phyloP scores from a whole-genome alignment of 352 stramenopile species.

The Phytophthora multivora region DNA sequence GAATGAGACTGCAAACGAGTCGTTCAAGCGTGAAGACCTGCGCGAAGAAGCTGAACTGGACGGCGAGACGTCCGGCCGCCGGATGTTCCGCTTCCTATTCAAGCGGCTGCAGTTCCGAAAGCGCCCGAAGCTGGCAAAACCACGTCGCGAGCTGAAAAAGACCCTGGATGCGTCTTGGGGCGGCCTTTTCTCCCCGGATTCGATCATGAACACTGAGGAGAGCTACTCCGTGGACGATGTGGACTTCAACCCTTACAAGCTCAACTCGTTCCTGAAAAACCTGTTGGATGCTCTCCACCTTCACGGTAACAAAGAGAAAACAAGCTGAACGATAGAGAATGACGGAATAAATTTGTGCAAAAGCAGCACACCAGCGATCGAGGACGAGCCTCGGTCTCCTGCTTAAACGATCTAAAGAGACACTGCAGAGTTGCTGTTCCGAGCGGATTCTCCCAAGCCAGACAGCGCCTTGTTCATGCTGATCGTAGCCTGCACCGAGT shows the following conservation, averaged over 20 bases:
- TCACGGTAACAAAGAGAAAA: conserved; percentile 36
- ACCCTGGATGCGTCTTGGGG: conserved; percentile 75
- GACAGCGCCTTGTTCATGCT: conserved; percentile 80
- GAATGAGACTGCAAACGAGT: conserved; percentile 82
- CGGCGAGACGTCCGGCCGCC: conserved; percentile 38
- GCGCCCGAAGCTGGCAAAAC: conserved; percentile 23
- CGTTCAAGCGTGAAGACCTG: conserved; percentile 84
- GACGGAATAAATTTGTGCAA: conserved; percentile 36
- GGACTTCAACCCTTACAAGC: conserved; percentile 81
- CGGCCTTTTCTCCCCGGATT: conserved; percentile 69
- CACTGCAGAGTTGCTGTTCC: conserved; percentile 41
- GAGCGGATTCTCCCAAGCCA: conserved; percentile 29
- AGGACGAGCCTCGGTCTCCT: conserved; percentile 8
- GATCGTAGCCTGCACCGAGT: conserved; percentile 81
- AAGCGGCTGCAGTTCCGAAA: conserved; percentile 44
- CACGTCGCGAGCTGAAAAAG: conserved; percentile 53
- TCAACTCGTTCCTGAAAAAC: conserved; percentile 59
- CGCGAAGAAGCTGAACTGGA: conserved; percentile 60
- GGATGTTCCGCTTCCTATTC: conserved; percentile 56
- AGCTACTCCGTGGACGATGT: conserved; percentile 74
- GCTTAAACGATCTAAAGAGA: conserved; percentile 44
- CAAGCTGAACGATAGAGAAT: conserved; percentile 30
- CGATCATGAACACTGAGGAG: conserved; percentile 77
- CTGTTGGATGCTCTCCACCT: conserved; percentile 62
- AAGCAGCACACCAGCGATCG: conserved; percentile 21